Conservation (phyloP, 1,139 yeast genomes). For the Yamadazyma diospyri region DNA sequence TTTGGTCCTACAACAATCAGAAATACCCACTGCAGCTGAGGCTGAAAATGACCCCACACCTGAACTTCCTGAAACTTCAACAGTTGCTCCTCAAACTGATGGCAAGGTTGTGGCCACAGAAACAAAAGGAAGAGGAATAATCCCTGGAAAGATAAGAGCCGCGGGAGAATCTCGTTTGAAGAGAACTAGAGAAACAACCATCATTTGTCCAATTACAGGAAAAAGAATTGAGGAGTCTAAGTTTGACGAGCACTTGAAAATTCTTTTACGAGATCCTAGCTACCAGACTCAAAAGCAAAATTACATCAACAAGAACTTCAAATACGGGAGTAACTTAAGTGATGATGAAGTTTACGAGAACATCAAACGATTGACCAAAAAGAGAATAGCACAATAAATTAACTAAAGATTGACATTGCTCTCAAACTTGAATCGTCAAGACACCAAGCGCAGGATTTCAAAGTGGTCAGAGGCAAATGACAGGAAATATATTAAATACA, state of each 20-base stretch:
- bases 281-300: conserved; percentile 69
- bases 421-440: no score
- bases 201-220: conserved; percentile 74
- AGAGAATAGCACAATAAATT: conserved; percentile 16
- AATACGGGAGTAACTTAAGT: conserved; percentile 57
- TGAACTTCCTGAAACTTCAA: conserved; percentile 3
- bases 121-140: conserved; percentile 12
- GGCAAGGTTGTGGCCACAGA: not conserved
- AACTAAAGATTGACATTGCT: no score
- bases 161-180: conserved; percentile 67
- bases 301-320: conserved; percentile 59
- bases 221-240: conserved; percentile 65
- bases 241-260: conserved; percentile 70
- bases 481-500: conserved; percentile 20
- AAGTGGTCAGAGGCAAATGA: no score
- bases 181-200: conserved; percentile 30
- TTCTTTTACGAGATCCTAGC: conserved; percentile 74
- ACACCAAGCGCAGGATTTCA: no score
- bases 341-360: conserved; percentile 73
- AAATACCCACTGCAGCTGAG: conserved; percentile 1
- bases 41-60: conserved; percentile 6
- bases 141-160: conserved; percentile 58
- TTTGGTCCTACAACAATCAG: conserved; percentile 10
- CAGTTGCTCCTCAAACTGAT: no score
- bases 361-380: conserved; percentile 57